Conservation (phyloP, 495 filamentous ascomycete genomes). For the Neurospora sp. region DNA sequence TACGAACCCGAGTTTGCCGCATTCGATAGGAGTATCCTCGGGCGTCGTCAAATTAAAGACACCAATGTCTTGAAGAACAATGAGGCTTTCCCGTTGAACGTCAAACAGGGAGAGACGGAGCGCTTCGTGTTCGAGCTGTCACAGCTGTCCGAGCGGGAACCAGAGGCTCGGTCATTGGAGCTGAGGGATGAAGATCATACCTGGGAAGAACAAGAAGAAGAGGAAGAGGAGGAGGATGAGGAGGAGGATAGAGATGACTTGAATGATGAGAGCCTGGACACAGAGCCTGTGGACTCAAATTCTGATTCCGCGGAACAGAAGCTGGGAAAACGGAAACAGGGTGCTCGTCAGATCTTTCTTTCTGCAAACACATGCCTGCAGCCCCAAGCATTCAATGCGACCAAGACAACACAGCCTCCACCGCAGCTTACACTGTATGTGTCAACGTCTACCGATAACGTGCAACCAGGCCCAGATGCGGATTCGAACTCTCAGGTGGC, state of each 20-base stretch:
- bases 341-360: slow-evolving; percentile 52
- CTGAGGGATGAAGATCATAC: slow-evolving; percentile 8
- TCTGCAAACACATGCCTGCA: slow-evolving; percentile 74
- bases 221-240: slow-evolving; percentile 7
- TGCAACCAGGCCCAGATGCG: slow-evolving; percentile 53
- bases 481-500: slow-evolving; percentile 35
- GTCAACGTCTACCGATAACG: slow-evolving; percentile 54
- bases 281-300: not conserved
- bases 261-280: not conserved
- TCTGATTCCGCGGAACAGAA: slow-evolving; percentile 1
- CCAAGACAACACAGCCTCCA: slow-evolving; percentile 29
- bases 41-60: slow-evolving; percentile 41
- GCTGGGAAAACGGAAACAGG: slow-evolving; percentile 17
- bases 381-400: slow-evolving; percentile 41
- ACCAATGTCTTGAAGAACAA: slow-evolving; percentile 51
- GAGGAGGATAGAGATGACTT: not conserved
- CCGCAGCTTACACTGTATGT: slow-evolving; percentile 73
- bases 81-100: slow-evolving; percentile 39
- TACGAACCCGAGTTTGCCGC: slow-evolving; percentile 52
- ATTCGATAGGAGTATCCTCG: slow-evolving; percentile 52
- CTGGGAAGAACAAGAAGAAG: not conserved
- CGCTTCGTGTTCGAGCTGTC: slow-evolving; percentile 24
- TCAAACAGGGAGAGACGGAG: slow-evolving; percentile 44
- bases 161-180: slow-evolving; percentile 3
- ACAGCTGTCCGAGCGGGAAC: slow-evolving; percentile 5